phyloP scores from a whole-genome alignment of 23 red algal genomes.

The Gracilaria caudata region DNA sequence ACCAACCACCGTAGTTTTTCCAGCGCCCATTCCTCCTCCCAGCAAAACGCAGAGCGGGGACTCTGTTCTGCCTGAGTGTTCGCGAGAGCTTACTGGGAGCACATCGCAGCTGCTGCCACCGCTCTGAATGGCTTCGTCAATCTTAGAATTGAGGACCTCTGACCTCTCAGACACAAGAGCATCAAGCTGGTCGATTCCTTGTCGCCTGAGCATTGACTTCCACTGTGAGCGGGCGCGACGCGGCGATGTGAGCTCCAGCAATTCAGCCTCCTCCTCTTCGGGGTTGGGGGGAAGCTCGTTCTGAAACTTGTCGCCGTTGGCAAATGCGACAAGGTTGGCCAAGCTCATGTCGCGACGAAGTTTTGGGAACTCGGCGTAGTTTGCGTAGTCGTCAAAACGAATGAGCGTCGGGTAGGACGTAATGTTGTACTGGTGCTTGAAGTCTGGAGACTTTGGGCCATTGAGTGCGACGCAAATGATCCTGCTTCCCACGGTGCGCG shows the following conservation, averaged over 20 bases:
- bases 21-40: conserved; percentile 81
- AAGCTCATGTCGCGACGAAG: conserved; percentile 15
- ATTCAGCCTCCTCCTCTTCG: neutral
- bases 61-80: neutral
- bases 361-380: conserved; percentile 18
- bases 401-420: conserved; percentile 56
- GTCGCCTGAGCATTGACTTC: conserved; percentile 46
- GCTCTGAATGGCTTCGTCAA: conserved; percentile 49
- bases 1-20: conserved; percentile 53
- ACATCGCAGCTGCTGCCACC: conserved; percentile 20
- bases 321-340: conserved; percentile 35
- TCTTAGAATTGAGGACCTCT: conserved; percentile 40
- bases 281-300: neutral
- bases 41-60: conserved; percentile 64
- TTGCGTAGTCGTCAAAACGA: conserved; percentile 40
- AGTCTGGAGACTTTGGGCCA: conserved; percentile 56
- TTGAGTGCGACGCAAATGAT: conserved; percentile 60
- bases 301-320: conserved; percentile 34
- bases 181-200: conserved; percentile 76
- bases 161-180: conserved; percentile 43
- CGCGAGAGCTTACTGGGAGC: conserved; percentile 1
- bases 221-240: conserved; percentile 39
- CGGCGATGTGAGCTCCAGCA: conserved; percentile 25
- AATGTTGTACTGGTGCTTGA: conserved; percentile 53
- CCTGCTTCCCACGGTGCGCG: neutral